Percentiles rank a stretch among this genome's conserved stretches.
Evolutionary conservation across 345 rosid species (phyloP).

Genomic region (Eucalyptus cladocalyx): DNA sequence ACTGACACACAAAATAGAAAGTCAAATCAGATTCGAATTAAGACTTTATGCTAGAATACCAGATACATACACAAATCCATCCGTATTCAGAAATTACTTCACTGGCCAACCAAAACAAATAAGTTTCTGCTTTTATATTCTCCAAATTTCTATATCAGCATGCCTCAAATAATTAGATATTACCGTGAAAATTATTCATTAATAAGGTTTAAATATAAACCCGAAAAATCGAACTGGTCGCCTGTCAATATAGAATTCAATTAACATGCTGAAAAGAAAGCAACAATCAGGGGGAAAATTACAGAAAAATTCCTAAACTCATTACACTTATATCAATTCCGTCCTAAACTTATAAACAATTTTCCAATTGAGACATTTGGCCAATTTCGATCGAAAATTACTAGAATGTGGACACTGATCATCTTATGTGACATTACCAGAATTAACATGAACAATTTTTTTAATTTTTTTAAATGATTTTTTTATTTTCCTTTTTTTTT

Average conservation of each 20-base stretch:
- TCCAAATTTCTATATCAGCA: background rate
- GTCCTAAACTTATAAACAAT: too few species aligned
- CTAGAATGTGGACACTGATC: accelerated
- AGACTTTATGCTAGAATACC: background rate
- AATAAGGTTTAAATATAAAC: background rate
- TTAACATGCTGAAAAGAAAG: background rate
- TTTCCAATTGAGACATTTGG: background rate
- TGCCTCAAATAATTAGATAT: background rate
- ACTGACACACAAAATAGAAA: background rate
- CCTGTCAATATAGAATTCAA: background rate
- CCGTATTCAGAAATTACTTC: background rate
- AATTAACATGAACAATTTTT: too few species aligned
- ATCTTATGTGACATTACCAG: accelerated
- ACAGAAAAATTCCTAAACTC: too few species aligned
- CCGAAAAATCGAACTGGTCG: background rate
- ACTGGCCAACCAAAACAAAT: background rate
- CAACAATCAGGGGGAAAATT: too few species aligned
- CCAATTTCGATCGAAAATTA: background rate
- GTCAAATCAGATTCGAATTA: background rate
- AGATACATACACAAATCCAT: background rate
- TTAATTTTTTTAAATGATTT: too few species aligned
- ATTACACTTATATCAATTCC: too few species aligned
- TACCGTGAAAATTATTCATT: background rate
- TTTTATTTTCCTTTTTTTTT: too few species aligned
- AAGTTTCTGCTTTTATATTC: background rate